Evolutionary conservation across 2,329 filamentous ascomycete species (phyloP).

Genomic region (Sclerotinia borealis): DNA sequence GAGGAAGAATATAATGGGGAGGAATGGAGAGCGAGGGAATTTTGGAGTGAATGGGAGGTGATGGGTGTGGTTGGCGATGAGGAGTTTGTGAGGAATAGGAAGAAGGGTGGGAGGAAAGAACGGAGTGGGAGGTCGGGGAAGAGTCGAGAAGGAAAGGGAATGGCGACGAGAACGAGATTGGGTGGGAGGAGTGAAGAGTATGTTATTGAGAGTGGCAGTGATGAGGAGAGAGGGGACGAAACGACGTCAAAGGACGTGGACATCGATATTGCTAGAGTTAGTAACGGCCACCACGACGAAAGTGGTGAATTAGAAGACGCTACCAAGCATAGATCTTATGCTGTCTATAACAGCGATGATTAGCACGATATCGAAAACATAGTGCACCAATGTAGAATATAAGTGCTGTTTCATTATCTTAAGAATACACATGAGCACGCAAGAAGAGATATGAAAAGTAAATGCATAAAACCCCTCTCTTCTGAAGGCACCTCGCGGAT

Average conservation of each 20-base stretch:
- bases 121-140: slow-evolving; percentile 6
- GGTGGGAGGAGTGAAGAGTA: neutral
- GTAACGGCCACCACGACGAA: neutral
- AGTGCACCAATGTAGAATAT: neutral
- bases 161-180: neutral
- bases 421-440: slow-evolving; percentile 5
- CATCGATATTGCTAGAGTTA: neutral
- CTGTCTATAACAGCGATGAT: slow-evolving; percentile 11
- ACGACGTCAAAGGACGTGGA: neutral
- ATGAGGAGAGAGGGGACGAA: slow-evolving; percentile 8
- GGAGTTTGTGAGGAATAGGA: slow-evolving; percentile 23
- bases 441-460: neutral
- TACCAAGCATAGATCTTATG: slow-evolving; percentile 1
- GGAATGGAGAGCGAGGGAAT: slow-evolving; percentile 29
- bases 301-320: neutral
- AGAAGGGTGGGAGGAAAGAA: slow-evolving; percentile 14
- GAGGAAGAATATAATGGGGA: neutral
- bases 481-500: neutral
- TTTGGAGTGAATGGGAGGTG: slow-evolving; percentile 30
- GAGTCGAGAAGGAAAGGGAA: neutral
- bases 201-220: neutral
- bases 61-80: slow-evolving; percentile 20
- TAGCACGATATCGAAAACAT: neutral
- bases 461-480: neutral
- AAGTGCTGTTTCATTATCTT: slow-evolving; percentile 11